Conservation (phyloP, 2,329 filamentous ascomycete species). For the Trichophaea hybrida region DNA sequence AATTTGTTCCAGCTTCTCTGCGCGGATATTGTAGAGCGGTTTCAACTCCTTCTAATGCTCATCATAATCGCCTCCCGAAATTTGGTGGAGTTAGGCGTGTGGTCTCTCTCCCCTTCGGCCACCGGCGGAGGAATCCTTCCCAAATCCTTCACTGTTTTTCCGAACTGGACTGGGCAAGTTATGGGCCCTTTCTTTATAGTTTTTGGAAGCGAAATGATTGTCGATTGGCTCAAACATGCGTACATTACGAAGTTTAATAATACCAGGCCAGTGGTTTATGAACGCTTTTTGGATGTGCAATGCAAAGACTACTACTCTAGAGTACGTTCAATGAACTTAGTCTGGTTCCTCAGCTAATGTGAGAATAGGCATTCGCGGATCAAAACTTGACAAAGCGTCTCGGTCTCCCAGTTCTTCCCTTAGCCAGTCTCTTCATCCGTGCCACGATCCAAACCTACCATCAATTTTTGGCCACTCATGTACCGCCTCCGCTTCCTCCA, state of each 20-base stretch:
- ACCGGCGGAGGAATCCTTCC: constrained; percentile 38
- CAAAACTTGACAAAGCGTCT: constrained; percentile 81
- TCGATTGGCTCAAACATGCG: constrained; percentile 92
- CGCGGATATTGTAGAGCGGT: constrained; percentile 89
- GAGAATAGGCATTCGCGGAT: constrained; percentile 61
- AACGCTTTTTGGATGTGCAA: constrained; percentile 77
- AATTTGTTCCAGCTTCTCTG: constrained; percentile 94
- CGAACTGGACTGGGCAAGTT: constrained; percentile 75
- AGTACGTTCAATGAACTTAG: constrained; percentile 36
- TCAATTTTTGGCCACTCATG: constrained; percentile 85
- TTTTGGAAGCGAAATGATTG: constrained; percentile 87
- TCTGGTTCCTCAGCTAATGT: constrained; percentile 3
- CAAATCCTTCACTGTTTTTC: constrained; percentile 78
- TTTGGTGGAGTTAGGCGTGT: constrained; percentile 82
- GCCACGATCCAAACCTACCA: constrained; percentile 92
- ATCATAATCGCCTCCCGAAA: constrained; percentile 93
- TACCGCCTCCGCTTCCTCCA: constrained; percentile 53
- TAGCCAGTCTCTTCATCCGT: constrained; percentile 89
- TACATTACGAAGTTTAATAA: constrained; percentile 99
- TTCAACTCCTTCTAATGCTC: constrained; percentile 95
- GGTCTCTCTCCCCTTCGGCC: constrained; percentile 42
- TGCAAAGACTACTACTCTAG: constrained; percentile 98
- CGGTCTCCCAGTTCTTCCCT: constrained; percentile 76
- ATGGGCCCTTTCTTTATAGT: constrained; percentile 88
- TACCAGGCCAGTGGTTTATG: constrained; percentile 78